Evolutionary conservation across 2,329 filamentous ascomycete genomes (phyloP), one percentile per base, ranked within the genome.

Genomic region (Blastomyces gilchristii): DNA sequence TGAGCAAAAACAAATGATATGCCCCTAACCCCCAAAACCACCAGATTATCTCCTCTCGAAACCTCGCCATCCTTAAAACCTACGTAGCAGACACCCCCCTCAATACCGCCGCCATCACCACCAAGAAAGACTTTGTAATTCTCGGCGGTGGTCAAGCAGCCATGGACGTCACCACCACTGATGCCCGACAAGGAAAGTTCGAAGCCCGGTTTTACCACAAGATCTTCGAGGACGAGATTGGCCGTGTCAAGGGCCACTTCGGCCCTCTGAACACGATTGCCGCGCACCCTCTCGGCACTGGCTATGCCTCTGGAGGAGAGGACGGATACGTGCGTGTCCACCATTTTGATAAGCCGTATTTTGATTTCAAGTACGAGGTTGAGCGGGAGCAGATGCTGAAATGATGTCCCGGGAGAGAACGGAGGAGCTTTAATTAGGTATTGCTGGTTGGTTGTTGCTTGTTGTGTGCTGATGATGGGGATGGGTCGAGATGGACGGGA

Each of bases 121-220:
- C 90, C 62, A 94, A 95, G 80, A 97, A 97, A 81, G 91, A 97
- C 75, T 99, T 90, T 74, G 93, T 99, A 69, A 95, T 99, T 73
- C 88, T 99, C 54, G 94, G 94, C 71, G 94, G 94, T 85, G 94
- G 94, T 71, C 94, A 99, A 81, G 94, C 92, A 68, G 94, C 94
- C 74, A 97, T 97, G 91, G 93, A 97, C 75, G 94, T 99, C 78
- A 99, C 94, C 64, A 95, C 90, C 62, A 97, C 94, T 60, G 88
- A 88, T 43, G 87, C 91, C 59, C 86, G 94, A 69, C 94, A 99
- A 83, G 94, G 94, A 80, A 97, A 97, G 81, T 99, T 99, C 82
- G 94, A 99, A 80, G 94, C 94, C 54, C 87, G 94, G 69, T 99
- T 99, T 84, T 99, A 97, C 84, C 94, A 99, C 87, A 97, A 96